Base-by-base conservation (phyloP, 345 rosid species). In the Physaria fendleri region DNA sequence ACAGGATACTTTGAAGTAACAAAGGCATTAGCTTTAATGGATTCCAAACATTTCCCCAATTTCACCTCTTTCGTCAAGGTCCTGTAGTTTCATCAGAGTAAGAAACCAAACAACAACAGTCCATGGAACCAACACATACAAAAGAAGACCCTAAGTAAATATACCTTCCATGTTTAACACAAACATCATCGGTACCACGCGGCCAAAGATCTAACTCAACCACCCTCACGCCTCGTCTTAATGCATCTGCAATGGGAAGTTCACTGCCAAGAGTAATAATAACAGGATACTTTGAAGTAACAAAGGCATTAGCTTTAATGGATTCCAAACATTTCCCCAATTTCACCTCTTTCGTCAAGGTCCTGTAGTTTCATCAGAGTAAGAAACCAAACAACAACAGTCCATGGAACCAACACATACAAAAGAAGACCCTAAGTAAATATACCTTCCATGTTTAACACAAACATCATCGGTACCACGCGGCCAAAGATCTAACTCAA, bases 131-230 rank as follows among this genome's bases (percentile, higher is more conserved):
- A 30, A 32, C 6, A 1, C 14, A 64, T 16, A 5, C 63, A 57
- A 20, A 56, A 54, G 63, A 28, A 65, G 27, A 45, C 1, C 47
- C 27, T 6, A 30, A 46, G 0, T 46, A 24, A 51, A 50, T 25
- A 24, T n/a, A 93, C 99, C 99, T 73, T 69, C 99, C 99, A 74
- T 90, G 99, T 32, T 77, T 88, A 65, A 94, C 99, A 25, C 83
- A 69, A 20, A 90, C 88, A 65, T 80, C 74, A 45, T 82, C 78
- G 32, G 77, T 82, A 2, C 74, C 58, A 23, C 85, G 72, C 0
- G 97, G 99, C 99, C 97, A 89, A 23, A 94, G 72, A 76, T 94
- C 99, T 69, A 94, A 78, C 78, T 94, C 97, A 35, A 94, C 83
- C 3, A 87, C 97, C 66, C 99, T 77, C 18, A 90, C 93, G 11